Percentiles rank a stretch among this genome's conserved stretches.
Evolutionary conservation across 2,329 filamentous ascomycete species (phyloP).

Genomic region (Colletotrichum theobromicola): DNA sequence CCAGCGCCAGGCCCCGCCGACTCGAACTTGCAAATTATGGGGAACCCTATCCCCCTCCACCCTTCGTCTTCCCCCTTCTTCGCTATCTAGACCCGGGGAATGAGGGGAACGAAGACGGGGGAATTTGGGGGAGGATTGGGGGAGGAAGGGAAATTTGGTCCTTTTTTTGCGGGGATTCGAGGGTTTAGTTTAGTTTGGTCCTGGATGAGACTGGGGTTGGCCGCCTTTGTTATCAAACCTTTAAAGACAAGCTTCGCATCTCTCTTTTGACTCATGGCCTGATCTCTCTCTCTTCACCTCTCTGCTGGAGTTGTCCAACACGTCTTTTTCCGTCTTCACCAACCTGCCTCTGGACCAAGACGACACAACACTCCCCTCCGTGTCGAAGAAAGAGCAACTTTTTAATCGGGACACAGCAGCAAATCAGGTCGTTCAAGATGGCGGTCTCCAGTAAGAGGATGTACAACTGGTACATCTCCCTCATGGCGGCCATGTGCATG

Average conservation of each 20-base stretch:
- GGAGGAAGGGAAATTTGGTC: neutral
- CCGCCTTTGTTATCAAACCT: neutral
- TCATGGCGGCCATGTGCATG: conserved; percentile 76
- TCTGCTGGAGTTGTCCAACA: neutral
- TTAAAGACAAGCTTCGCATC: neutral
- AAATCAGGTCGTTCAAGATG: conserved; percentile 6
- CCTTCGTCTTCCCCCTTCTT: neutral
- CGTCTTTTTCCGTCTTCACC: neutral
- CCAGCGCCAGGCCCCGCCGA: neutral
- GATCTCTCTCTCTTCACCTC: neutral
- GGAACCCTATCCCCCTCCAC: neutral
- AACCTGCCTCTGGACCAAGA: neutral
- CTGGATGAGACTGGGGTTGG: neutral
- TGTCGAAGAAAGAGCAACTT: neutral
- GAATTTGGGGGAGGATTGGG: neutral
- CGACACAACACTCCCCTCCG: neutral
- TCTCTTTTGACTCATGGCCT: neutral
- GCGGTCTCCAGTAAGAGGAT: conserved; percentile 12
- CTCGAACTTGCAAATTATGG: conserved; percentile 3
- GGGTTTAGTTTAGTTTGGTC: neutral
- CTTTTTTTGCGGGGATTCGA: neutral
- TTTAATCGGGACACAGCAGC: neutral
- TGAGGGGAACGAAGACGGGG: neutral
- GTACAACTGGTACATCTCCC: conserved; percentile 51
- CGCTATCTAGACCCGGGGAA: conserved; percentile 11